Conservation (phyloP, 345 rosid species). For the Boechera stricta region DNA sequence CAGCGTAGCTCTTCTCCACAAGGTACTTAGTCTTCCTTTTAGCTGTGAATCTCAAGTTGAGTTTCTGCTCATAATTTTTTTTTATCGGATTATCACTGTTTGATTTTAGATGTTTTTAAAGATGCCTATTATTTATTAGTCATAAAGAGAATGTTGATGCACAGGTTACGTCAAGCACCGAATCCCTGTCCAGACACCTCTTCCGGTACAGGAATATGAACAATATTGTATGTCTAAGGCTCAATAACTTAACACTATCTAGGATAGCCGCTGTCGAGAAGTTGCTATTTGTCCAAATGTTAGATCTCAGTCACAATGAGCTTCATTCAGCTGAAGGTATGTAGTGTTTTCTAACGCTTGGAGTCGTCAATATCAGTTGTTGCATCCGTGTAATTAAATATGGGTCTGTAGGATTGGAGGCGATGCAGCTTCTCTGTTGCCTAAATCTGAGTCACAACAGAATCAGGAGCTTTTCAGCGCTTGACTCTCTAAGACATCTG, state of each 20-base stretch:
- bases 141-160: neutral
- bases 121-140: too few species aligned
- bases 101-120: too few species aligned
- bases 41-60: neutral
- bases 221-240: slow-evolving; percentile 56
- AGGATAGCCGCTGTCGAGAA: neutral
- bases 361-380: neutral
- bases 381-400: neutral
- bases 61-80: neutral
- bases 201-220: slow-evolving; percentile 42
- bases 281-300: slow-evolving; percentile 1
- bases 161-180: slow-evolving; percentile 55
- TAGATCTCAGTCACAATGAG: neutral
- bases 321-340: neutral
- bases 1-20: neutral
- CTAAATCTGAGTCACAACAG: slow-evolving; percentile 5
- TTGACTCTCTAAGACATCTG: neutral
- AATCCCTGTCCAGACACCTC: slow-evolving; percentile 53
- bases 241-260: slow-evolving; percentile 35
- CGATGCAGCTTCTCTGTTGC: neutral
- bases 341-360: neutral
- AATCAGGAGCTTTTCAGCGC: neutral
- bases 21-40: neutral
- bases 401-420: slow-evolving; percentile 1
- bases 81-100: neutral